phyloP scores from a whole-genome alignment of 2,329 filamentous ascomycete genomes.

The Penicillium rolfsii region DNA sequence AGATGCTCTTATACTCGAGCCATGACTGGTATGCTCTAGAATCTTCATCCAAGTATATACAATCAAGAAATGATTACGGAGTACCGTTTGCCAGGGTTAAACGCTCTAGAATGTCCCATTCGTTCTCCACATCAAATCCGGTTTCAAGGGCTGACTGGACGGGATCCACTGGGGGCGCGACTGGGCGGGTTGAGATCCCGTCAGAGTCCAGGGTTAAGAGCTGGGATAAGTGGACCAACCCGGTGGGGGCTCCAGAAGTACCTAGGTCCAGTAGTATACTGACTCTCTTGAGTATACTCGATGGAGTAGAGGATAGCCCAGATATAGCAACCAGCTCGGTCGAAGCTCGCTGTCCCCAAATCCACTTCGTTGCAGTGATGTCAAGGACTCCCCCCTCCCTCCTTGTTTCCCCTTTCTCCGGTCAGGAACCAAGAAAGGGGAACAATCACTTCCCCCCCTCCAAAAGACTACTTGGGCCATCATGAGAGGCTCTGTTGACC shows the following conservation, averaged over 20 bases:
- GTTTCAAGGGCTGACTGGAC: background rate
- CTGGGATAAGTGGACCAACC: background rate
- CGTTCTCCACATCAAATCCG: conserved; percentile 12
- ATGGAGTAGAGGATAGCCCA: too few species aligned
- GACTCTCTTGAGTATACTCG: background rate
- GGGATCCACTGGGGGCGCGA: conserved; percentile 9
- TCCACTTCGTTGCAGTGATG: background rate
- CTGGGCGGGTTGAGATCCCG: conserved; percentile 26
- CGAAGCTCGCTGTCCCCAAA: too few species aligned
- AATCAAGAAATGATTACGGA: background rate
- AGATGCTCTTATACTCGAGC: too few species aligned
- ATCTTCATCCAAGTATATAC: too few species aligned
- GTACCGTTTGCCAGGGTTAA: conserved; percentile 4
- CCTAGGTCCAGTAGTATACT: background rate
- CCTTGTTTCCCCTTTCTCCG: background rate
- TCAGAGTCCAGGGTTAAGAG: background rate
- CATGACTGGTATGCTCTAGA: too few species aligned
- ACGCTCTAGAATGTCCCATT: background rate
- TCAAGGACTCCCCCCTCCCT: background rate
- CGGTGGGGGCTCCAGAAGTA: background rate
- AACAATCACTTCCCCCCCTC: background rate
- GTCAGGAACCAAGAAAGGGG: background rate
- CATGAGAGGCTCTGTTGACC: background rate
- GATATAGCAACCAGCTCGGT: too few species aligned
- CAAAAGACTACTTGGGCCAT: background rate